These are phyloP conservation scores for Zygnema circumcarinatum DNA, from an alignment of 139 green algal species.

Conservation along the genomic window DNA sequence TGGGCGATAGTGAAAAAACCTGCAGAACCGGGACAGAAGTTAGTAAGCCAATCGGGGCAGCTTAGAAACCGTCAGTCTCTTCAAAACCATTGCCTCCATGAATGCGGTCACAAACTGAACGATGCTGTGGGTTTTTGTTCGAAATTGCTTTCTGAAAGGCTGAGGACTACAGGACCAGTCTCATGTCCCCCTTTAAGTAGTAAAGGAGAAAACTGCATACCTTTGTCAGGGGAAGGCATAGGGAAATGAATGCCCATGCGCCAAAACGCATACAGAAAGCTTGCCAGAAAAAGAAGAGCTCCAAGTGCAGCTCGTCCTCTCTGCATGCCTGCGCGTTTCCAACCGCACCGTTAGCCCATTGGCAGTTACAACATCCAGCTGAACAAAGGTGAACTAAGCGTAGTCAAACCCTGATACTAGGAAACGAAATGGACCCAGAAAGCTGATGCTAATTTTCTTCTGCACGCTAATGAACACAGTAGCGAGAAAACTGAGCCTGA, in stretches of 20 bases:
- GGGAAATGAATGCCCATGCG: constrained; percentile 62
- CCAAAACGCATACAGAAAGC: constrained; percentile 63
- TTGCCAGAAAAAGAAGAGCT: constrained; percentile 49
- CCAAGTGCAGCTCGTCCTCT: constrained; percentile 40
- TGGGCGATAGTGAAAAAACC: constrained; percentile 65
- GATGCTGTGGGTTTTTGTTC: not conserved
- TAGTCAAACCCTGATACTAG: not conserved
- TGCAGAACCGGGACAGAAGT: constrained; percentile 27
- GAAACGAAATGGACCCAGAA: not conserved
- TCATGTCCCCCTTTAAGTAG: not conserved
- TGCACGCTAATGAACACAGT: too few species aligned
- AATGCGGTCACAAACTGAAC: not conserved
- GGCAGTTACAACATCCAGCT: not conserved
- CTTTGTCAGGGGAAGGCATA: constrained; percentile 57
- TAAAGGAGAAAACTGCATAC: constrained; percentile 9
- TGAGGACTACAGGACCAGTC: too few species aligned
- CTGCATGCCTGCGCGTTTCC: constrained; percentile 47
- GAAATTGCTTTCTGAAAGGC: too few species aligned
- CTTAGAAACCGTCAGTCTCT: too few species aligned
- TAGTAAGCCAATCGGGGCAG: not conserved
- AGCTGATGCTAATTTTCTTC: not conserved
- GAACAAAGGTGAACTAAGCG: not conserved
- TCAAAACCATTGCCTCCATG: not conserved
- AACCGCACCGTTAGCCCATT: not conserved
- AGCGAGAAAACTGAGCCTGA: too few species aligned